Base-by-base conservation (phyloP, 108 stramenopile species). In the Nitzschia sp. region DNA sequence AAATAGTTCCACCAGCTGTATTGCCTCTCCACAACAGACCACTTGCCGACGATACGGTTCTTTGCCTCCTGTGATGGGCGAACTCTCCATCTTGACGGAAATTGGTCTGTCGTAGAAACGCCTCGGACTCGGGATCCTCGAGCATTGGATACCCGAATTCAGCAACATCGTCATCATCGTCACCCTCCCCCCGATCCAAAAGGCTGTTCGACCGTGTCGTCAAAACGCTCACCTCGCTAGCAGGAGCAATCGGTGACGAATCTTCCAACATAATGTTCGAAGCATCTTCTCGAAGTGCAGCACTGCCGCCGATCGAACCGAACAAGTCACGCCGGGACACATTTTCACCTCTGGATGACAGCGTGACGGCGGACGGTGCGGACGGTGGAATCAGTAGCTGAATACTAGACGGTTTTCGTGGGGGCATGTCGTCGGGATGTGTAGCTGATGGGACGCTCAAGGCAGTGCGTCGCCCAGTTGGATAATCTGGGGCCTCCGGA, bases 401-500 rank as follows among this genome's bases (percentile, higher is more conserved):
- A 13, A 42, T 42, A 42, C 13, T 9, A 42, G 38, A 42, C 13
- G 38, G 38, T 42, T 42, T 42, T 6, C 9, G 13, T 13, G 38
- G 38, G 9, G 9, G 9, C 38, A 13, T 13, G 13, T 42, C 38
- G 6, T 42, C 9, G 6, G 13, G 9, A 9, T 6, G 38, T 42
- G 38, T 13, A 42, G 13, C 38, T 42, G 38, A 42, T 4, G 8
- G 18, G 24, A 51, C 65, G 15, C 5, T 19, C 49, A 51, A 4
- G 17, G 49, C 49, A 23, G 49, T 23, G 4, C 49, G 49, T 57
- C 55, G 30, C 18, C 67, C 33, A 6, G 29, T 28, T 6, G 59
- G 70, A 54, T 74, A 85, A 0, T 70, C 64, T 13, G 69, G 46
- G 26, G 74, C 85, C 8, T 65, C 29, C 34, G 79, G 76, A 47